These are phyloP conservation scores for Alternaria sp. DNA, from an alignment of 2,329 filamentous ascomycete genomes.

Conservation along the genomic window DNA sequence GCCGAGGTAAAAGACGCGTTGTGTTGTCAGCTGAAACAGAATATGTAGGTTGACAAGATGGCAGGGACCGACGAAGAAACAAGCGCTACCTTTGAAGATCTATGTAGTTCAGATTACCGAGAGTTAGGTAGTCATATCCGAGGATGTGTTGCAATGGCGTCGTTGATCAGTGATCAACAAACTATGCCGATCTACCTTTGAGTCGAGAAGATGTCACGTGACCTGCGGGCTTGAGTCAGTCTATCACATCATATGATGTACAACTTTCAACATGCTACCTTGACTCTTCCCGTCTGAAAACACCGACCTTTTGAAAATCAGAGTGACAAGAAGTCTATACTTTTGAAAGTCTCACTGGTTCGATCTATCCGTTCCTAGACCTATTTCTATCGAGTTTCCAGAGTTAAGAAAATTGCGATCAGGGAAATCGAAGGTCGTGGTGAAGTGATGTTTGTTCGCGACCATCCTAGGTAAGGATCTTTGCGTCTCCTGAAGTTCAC, in stretches of 20 bases:
- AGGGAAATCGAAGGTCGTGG: background rate
- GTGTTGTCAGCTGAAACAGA: background rate
- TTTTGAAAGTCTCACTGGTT: background rate
- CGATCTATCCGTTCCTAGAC: background rate
- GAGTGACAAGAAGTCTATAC: background rate
- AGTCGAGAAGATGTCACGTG: background rate
- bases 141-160: background rate
- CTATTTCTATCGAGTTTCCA: background rate
- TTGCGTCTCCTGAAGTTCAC: too few relatives aligned
- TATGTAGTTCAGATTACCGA: background rate
- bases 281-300: background rate
- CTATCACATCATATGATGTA: background rate
- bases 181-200: background rate
- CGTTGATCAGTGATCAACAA: conserved; percentile 2
- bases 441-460: too few relatives aligned
- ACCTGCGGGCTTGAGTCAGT: background rate
- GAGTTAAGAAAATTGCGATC: too few relatives aligned
- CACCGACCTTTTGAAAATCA: background rate
- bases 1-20: background rate
- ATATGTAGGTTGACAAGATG: background rate
- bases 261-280: background rate
- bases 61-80: background rate
- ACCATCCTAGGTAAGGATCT: too few relatives aligned
- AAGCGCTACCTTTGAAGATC: background rate
- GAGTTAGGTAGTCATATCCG: background rate